Base-by-base conservation (phyloP, 257 asterid species). In the Fraxinus excelsior region DNA sequence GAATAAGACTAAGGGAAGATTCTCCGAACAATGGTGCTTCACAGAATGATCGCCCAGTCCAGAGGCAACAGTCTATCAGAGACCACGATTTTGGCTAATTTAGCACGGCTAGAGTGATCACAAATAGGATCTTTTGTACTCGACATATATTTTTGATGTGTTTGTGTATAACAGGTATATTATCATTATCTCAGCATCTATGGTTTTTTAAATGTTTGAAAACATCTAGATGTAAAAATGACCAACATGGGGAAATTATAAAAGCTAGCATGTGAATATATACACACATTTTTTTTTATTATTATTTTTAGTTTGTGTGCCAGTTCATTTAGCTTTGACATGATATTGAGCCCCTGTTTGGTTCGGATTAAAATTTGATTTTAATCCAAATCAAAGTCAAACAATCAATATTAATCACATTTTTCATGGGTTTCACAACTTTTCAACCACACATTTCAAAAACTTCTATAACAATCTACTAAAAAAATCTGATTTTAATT, bases 1-100 rank as follows among this genome's bases (percentile, higher is more conserved):
- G 78, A 81, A 86, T 92, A 80, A 83, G 84, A 37, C 73, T 90
- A 79, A 73, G 91, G 76, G 86, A 51, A 70, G 75, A 37, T 66
- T 51, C 85, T 5, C 31, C 72, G 18, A 75, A 79, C 23, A 53
- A 69, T 80, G 82, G 18, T 11, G 79, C 89, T 40, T 66, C 85
- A 26, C 80, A 16, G 44, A 77, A 82, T 28, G 56, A 71, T 73
- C 78, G 66, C 70, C 72, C 78, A 3, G 37, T 40, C 74, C 78
- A 28, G 53, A 80, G 87, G 29, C 82, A 79, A 80, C 66, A 38
- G 35, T 34, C 35, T 19, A 18, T 3, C 34, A 23, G 25, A 38
- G 13, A 67, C 16, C 42, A 26, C 21, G 23, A 49, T 40, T 64
- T 38, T 75, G 34, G 28, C 65, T 73, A 42, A 29, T 53, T 31